These are phyloP conservation scores for Cystobasidium ongulense DNA, from an alignment of 768 basidiomycete species.

Conservation along the genomic window DNA sequence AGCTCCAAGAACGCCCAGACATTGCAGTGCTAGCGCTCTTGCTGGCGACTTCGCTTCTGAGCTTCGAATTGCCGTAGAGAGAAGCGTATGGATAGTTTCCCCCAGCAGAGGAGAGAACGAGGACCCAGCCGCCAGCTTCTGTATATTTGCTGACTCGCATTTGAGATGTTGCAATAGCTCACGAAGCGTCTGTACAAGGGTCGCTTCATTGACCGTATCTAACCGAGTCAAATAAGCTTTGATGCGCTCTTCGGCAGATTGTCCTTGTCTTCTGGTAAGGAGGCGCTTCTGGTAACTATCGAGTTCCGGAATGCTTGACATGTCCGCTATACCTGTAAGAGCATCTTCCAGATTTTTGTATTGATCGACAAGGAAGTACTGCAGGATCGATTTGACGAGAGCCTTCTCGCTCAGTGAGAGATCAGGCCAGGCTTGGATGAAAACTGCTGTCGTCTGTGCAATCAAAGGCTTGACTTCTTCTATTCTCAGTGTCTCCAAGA, in stretches of 20 bases:
- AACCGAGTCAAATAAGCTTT: conserved; percentile 64
- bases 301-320: conserved; percentile 60
- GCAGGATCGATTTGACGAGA: conserved; percentile 56
- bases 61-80: conserved; percentile 66
- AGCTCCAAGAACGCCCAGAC: conserved; percentile 83
- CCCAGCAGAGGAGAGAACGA: conserved; percentile 71
- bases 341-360: conserved; percentile 53
- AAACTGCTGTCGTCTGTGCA: conserved; percentile 75
- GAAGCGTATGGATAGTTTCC: conserved; percentile 58
- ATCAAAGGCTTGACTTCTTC: conserved; percentile 72
- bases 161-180: conserved; percentile 60
- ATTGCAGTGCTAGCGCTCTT: conserved; percentile 70
- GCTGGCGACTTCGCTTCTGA: conserved; percentile 64
- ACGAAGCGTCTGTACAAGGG: conserved; percentile 61
- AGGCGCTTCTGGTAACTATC: conserved; percentile 40
- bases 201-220: conserved; percentile 68
- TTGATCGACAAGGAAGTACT: conserved; percentile 62
- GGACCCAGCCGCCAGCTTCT: conserved; percentile 60
- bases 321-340: conserved; percentile 70
- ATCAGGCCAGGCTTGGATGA: conserved; percentile 66
- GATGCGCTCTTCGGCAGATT: conserved; percentile 55
- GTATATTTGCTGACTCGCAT: neutral
- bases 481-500: conserved; percentile 60
- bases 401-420: conserved; percentile 54
- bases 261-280: conserved; percentile 47